Evolutionary conservation across 306 rosid species (phyloP).

Genomic region (Elaeagnus macrophylla): DNA sequence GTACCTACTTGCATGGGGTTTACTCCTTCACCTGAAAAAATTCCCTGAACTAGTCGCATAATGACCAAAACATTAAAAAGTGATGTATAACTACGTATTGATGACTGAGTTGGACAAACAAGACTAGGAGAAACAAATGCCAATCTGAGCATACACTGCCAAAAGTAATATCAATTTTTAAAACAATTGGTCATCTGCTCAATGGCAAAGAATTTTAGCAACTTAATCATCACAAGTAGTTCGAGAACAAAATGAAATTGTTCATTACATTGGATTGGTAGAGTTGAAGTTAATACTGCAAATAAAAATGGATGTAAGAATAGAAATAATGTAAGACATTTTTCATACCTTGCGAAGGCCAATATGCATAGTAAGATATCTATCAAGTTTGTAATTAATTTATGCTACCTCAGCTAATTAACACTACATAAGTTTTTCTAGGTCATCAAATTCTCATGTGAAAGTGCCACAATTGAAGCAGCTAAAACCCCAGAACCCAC

Average conservation of each 20-base stretch:
- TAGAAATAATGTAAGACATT: not conserved
- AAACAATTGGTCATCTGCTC: too few relatives aligned
- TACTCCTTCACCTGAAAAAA: slow-evolving; percentile 85
- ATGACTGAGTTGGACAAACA: slow-evolving; percentile 7
- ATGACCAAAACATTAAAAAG: slow-evolving; percentile 37
- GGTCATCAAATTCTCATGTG: slow-evolving; percentile 68
- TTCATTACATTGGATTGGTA: not conserved
- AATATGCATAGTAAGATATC: slow-evolving; percentile 88
- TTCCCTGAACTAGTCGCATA: slow-evolving; percentile 88
- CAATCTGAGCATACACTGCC: too few relatives aligned
- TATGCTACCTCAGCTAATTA: too few relatives aligned
- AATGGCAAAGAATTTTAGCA: too few relatives aligned
- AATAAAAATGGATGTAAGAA: not conserved
- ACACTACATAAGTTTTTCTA: too few relatives aligned
- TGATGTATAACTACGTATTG: slow-evolving; percentile 3
- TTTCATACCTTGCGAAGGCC: slow-evolving; percentile 78
- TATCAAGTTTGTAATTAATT: slow-evolving; percentile 78
- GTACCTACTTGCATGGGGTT: slow-evolving; percentile 90
- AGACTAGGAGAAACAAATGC: not conserved
- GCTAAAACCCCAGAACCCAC: slow-evolving; percentile 57
- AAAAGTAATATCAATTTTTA: too few relatives aligned
- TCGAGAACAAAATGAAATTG: too few relatives aligned
- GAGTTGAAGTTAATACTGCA: too few relatives aligned
- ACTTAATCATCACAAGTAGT: too few relatives aligned
- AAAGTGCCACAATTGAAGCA: slow-evolving; percentile 47